Evolutionary conservation across 345 rosid genomes (phyloP), one percentile per base, ranked within the genome.

Genomic region (Eucalyptus sp.): DNA sequence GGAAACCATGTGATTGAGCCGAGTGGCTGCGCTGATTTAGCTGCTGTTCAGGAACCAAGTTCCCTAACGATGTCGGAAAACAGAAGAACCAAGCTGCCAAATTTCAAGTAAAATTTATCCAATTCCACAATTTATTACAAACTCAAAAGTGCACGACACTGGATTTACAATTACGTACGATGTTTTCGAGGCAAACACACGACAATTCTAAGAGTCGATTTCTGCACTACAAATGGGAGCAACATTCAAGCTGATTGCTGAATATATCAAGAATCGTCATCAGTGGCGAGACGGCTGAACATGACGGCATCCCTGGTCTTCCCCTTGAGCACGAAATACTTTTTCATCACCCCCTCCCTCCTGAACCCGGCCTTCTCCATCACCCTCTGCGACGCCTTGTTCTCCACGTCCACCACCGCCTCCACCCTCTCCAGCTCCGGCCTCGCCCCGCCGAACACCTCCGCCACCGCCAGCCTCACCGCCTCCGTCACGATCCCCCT

Each of bases 311-410:
- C 94, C 52, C 90, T 46, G 11, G 88, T 51, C 76, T 31, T 90
- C 10, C 93, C 95, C 76, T 91, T 91, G 87, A 49, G 62, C 27
- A 51, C 24, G 27, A 29, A 5, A 10, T 88, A 92, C 87, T 87
- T 93, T 86, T 92, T 91, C 8, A 93, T 87, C 51, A 91, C 91
- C 51, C 91, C 93, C 86, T 92, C 95, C 89, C 89, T 90, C n/a
- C 4, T 27, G 68, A 93, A 92, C 37, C 93, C 92, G 43, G 88
- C 92, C 88, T 92, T 93, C 90, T 92, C 95, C 81, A 92, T 29
- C 86, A 92, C 92, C 90, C 87, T 91, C 80, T 88, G 93, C 6
- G 94, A 93, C 11, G 92, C 92, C 50, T 44, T 86, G 66, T 93
- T 91, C 46, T 90, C 86, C 10, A 92, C 90, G 50, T 91, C 93